phyloP scores from a whole-genome alignment of 2,329 filamentous ascomycete genomes.

The Cladosporium sp. region DNA sequence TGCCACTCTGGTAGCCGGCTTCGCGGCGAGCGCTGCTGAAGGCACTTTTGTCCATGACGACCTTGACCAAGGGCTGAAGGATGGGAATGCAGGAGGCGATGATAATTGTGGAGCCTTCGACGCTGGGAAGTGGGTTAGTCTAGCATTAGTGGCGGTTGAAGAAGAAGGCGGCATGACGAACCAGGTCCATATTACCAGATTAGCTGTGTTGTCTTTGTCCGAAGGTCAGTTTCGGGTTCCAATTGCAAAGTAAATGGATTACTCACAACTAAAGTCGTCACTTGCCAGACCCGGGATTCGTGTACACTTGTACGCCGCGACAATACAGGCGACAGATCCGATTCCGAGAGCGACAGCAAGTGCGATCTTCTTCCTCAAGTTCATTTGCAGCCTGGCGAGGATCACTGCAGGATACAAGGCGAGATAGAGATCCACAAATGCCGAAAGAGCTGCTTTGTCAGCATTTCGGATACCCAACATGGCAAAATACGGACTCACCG shows the following conservation, averaged over 20 bases:
- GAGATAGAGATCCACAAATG: constrained; percentile 36
- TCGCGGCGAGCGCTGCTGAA: constrained; percentile 4
- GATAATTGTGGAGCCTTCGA: constrained; percentile 31
- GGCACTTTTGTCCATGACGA: not conserved
- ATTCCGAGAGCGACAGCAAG: constrained; percentile 35
- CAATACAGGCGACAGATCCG: constrained; percentile 32
- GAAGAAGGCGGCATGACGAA: not conserved
- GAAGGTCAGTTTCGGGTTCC: too few species aligned
- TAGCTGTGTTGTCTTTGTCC: constrained; percentile 30
- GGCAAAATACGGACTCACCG: not conserved
- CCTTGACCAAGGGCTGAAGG: constrained; percentile 25
- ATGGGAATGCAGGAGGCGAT: constrained; percentile 34
- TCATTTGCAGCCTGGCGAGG: constrained; percentile 34
- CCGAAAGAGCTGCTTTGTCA: constrained; percentile 1
- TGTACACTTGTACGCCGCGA: constrained; percentile 31
- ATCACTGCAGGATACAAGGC: constrained; percentile 38
- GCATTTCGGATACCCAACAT: too few species aligned
- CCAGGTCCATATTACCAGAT: constrained; percentile 42
- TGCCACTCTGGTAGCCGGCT: not conserved
- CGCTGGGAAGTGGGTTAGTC: constrained; percentile 8
- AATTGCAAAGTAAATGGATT: not conserved
- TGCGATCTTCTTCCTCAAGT: constrained; percentile 37
- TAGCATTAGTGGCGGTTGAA: not conserved
- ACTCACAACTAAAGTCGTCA: constrained; percentile 29
- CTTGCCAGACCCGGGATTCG: constrained; percentile 25